phyloP scores from a whole-genome alignment of 768 basidiomycete species.

The Coprinopsis marcescibilis region DNA sequence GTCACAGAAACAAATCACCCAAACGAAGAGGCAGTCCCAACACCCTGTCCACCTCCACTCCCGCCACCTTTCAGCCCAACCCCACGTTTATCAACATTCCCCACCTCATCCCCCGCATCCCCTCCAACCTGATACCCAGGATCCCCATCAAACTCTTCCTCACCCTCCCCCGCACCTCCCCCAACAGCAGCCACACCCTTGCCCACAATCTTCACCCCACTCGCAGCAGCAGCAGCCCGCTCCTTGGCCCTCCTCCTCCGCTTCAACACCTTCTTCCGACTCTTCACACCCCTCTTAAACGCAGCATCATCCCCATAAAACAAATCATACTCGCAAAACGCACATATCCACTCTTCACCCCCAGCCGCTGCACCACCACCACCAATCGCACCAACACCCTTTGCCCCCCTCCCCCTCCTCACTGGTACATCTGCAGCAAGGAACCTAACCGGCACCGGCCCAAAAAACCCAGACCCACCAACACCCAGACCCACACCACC shows the following conservation, averaged over 20 bases:
- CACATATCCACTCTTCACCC: conserved; percentile 93
- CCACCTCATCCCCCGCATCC: conserved; percentile 19
- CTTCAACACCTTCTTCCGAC: conserved; percentile 72
- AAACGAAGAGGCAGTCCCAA: conserved; percentile 1
- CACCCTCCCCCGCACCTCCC: conserved; percentile 15
- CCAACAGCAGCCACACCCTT: conserved; percentile 11
- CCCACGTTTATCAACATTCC: conserved; percentile 16
- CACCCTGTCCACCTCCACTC: conserved; percentile 12
- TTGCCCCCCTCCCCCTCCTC: conserved; percentile 15
- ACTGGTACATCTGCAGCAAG: conserved; percentile 59
- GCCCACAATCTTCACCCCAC: conserved; percentile 26
- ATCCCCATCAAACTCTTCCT: conserved; percentile 23
- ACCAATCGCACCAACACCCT: conserved; percentile 11
- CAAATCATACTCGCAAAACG: conserved; percentile 87
- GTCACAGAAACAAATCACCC: conserved; percentile 8
- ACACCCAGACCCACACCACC: conserved; percentile 26
- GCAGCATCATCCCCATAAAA: conserved; percentile 81
- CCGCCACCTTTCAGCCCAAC: conserved; percentile 17
- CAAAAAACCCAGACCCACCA: conserved; percentile 42
- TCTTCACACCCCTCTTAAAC: conserved; percentile 60
- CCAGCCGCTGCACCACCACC: conserved; percentile 30
- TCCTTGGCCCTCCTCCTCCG: conserved; percentile 68
- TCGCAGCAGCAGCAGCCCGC: conserved; percentile 47
- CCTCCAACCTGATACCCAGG: conserved; percentile 19
- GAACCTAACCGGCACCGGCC: conserved; percentile 60